Evolutionary conservation across 1,139 yeast genomes (phyloP).

Genomic region (Hyphopichia pseudoburtonii): DNA sequence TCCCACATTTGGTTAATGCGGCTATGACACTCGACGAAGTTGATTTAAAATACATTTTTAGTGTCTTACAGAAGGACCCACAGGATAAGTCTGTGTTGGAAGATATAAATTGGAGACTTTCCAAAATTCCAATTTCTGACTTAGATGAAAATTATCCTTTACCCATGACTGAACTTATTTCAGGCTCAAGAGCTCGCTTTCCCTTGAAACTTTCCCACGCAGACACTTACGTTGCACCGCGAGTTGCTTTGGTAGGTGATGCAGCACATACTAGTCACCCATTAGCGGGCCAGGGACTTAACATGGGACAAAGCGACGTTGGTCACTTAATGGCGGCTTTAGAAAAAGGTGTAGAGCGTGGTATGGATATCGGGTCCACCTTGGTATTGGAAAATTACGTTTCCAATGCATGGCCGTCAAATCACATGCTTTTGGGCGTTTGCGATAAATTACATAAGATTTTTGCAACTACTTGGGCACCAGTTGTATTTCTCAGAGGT

Average conservation of each 20-base stretch:
- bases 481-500: conserved; percentile 73
- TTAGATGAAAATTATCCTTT: conserved; percentile 68
- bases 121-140: conserved; percentile 38
- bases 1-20: conserved; percentile 76
- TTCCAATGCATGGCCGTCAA: conserved; percentile 74
- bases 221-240: conserved; percentile 77
- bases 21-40: conserved; percentile 68
- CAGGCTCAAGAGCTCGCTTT: conserved; percentile 77
- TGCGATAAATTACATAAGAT: conserved; percentile 91
- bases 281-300: conserved; percentile 95
- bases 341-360: conserved; percentile 70
- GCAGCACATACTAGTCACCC: conserved; percentile 99
- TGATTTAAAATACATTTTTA: conserved; percentile 41
- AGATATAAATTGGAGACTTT: conserved; percentile 74
- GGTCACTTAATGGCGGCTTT: conserved; percentile 66
- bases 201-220: conserved; percentile 90
- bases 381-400: conserved; percentile 85
- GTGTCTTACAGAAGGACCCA: conserved; percentile 30
- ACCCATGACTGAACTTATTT: conserved; percentile 56
- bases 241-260: conserved; percentile 92
- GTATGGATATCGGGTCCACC: conserved; percentile 85
- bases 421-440: conserved; percentile 79
- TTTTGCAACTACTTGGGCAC: conserved; percentile 71
- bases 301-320: conserved; percentile 98
- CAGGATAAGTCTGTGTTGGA: conserved; percentile 52